These are phyloP conservation scores for Trichoderma simmonsii DNA, from an alignment of 2,329 filamentous ascomycete species.

Conservation along the genomic window DNA sequence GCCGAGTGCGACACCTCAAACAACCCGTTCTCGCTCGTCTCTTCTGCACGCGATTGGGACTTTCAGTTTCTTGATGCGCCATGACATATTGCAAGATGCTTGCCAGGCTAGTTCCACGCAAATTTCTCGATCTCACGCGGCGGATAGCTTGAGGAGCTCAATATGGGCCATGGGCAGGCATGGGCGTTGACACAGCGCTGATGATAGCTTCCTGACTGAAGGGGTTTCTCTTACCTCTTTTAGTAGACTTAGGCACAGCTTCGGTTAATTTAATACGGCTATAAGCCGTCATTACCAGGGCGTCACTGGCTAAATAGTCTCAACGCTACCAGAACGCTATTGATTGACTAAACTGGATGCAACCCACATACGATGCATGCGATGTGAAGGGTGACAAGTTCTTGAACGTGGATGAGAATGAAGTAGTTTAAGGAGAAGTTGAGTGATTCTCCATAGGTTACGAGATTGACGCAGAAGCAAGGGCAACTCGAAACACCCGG, in stretches of 20 bases:
- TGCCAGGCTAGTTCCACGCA: not conserved
- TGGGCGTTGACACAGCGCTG: not conserved
- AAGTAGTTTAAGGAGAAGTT: not conserved
- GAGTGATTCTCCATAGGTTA: not conserved
- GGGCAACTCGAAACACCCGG: not conserved
- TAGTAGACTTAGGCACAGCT: not conserved
- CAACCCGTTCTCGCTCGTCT: slow-evolving; percentile 2
- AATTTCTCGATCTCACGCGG: not conserved
- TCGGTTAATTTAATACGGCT: not conserved
- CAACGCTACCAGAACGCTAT: not conserved
- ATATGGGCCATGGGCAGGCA: not conserved
- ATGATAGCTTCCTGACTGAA: too few relatives aligned
- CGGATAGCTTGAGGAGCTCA: not conserved
- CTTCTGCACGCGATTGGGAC: not conserved
- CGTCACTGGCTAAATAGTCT: not conserved
- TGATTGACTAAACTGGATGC: not conserved
- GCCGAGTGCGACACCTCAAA: slow-evolving; percentile 1
- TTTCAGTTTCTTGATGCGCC: not conserved
- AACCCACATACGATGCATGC: not conserved
- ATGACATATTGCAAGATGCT: not conserved
- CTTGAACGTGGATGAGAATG: not conserved
- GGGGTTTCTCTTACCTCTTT: not conserved
- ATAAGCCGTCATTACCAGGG: not conserved
- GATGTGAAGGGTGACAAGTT: not conserved
- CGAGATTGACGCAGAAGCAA: not conserved